These are phyloP conservation scores for Yamadazyma oceani DNA, from an alignment of 1,139 yeast genomes.

Conservation along the genomic window DNA sequence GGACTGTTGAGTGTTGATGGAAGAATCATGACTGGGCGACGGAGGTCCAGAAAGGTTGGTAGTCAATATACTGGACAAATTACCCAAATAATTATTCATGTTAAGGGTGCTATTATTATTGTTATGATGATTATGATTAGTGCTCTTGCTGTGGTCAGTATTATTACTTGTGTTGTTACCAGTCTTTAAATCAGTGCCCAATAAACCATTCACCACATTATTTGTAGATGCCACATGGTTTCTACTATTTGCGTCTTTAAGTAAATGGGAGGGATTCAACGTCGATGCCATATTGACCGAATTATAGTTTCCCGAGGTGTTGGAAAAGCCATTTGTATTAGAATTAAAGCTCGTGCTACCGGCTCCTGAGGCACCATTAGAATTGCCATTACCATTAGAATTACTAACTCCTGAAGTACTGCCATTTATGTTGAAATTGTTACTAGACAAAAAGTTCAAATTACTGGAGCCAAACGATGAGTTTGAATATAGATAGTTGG, in stretches of 20 bases:
- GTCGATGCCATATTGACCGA: constrained; percentile 14
- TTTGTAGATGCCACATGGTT: constrained; percentile 1
- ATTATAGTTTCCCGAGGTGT: constrained; percentile 6
- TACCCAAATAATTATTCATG: constrained; percentile 7
- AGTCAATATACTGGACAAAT: constrained; percentile 6
- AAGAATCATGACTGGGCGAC: constrained; percentile 2
- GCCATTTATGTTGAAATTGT: constrained; percentile 1
- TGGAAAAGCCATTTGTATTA: constrained; percentile 9
- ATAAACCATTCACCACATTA: constrained; percentile 2
- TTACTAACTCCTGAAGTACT: constrained; percentile 4
- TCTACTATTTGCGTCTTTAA: constrained; percentile 16
- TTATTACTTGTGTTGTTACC: not conserved
- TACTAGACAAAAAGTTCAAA: constrained; percentile 5
- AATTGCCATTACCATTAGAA: not conserved
- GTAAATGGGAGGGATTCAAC: constrained; percentile 27
- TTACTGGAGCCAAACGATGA: too few relatives aligned
- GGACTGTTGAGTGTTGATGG: not conserved
- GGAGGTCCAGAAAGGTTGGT: constrained; percentile 6
- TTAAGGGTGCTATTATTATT: not conserved
- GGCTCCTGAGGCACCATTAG: too few relatives aligned
- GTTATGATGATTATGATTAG: not conserved
- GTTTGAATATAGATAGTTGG: constrained; percentile 2
- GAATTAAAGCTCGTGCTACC: constrained; percentile 3
- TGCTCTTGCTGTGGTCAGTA: not conserved
- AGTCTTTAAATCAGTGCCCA: not conserved